Percentiles rank a stretch among this genome's conserved stretches.
Conservation (phyloP, 176 grass and related monocot genomes). For the Echinochloa phyllopogon region DNA sequence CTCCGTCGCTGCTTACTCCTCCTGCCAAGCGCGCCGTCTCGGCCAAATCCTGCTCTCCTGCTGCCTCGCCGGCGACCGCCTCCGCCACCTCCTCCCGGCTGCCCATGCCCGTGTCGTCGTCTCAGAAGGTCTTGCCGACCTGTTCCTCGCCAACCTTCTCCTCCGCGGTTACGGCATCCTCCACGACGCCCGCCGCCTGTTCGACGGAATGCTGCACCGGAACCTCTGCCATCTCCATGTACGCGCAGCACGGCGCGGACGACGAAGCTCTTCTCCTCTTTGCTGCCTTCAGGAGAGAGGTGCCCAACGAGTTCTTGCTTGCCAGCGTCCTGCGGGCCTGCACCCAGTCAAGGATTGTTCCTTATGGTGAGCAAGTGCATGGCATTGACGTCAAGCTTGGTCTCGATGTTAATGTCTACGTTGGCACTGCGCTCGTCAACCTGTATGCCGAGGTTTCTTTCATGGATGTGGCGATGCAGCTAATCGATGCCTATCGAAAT, state of each 20-base stretch:
- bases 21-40: constrained; percentile 28
- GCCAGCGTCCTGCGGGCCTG: constrained; percentile 70
- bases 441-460: constrained; percentile 58
- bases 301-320: constrained; percentile 70
- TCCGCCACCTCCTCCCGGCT: constrained; percentile 39
- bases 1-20: neutral
- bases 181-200: constrained; percentile 46
- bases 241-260: constrained; percentile 43
- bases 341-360: constrained; percentile 35
- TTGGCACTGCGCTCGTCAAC: constrained; percentile 61
- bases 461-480: constrained; percentile 53
- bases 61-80: constrained; percentile 53
- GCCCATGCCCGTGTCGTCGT: constrained; percentile 54
- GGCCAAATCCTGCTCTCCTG: constrained; percentile 56
- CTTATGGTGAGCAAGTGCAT: constrained; percentile 62
- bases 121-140: neutral
- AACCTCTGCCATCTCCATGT: constrained; percentile 79
- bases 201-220: constrained; percentile 58
- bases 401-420: constrained; percentile 52
- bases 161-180: constrained; percentile 55
- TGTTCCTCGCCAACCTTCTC: constrained; percentile 61
- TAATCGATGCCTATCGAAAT: constrained; percentile 86
- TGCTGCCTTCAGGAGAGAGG: constrained; percentile 33
- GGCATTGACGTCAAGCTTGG: constrained; percentile 46
- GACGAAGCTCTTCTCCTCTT: constrained; percentile 50